Evolutionary conservation across 2,329 filamentous ascomycete species (phyloP).

Genomic region (Nothophoma quercina): DNA sequence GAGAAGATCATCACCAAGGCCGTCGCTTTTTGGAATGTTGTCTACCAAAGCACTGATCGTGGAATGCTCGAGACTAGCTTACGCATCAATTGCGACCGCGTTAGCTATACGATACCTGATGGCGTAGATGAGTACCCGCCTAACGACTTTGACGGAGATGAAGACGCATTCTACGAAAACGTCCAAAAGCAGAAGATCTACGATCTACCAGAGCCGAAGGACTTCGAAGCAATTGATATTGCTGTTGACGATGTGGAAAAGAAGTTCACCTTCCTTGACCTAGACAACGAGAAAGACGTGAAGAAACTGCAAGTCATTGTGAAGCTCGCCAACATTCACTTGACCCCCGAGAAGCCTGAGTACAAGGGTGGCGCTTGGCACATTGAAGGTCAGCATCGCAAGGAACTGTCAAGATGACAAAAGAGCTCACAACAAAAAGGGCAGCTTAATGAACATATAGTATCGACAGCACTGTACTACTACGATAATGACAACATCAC

Average conservation of each 20-base stretch:
- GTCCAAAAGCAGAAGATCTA: slow-evolving; percentile 2
- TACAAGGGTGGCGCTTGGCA: slow-evolving; percentile 65
- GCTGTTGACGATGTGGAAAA: slow-evolving; percentile 4
- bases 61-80: slow-evolving; percentile 3
- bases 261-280: slow-evolving; percentile 10
- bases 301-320: slow-evolving; percentile 65
- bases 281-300: not conserved
- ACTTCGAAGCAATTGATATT: not conserved
- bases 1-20: slow-evolving; percentile 28
- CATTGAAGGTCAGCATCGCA: slow-evolving; percentile 52
- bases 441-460: slow-evolving; percentile 69
- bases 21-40: slow-evolving; percentile 27
- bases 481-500: slow-evolving; percentile 68
- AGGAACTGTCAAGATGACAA: no score
- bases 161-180: slow-evolving; percentile 1
- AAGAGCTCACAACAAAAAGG: no score
- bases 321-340: slow-evolving; percentile 65
- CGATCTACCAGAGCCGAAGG: slow-evolving; percentile 2
- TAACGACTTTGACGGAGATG: not conserved
- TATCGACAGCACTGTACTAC: slow-evolving; percentile 68
- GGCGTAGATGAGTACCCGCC: not conserved
- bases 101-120: slow-evolving; percentile 3
- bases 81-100: not conserved
- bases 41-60: not conserved
- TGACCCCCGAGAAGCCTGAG: slow-evolving; percentile 63